phyloP scores from a whole-genome alignment of 176 grass and related monocot genomes.

The Oryza longistaminata region DNA sequence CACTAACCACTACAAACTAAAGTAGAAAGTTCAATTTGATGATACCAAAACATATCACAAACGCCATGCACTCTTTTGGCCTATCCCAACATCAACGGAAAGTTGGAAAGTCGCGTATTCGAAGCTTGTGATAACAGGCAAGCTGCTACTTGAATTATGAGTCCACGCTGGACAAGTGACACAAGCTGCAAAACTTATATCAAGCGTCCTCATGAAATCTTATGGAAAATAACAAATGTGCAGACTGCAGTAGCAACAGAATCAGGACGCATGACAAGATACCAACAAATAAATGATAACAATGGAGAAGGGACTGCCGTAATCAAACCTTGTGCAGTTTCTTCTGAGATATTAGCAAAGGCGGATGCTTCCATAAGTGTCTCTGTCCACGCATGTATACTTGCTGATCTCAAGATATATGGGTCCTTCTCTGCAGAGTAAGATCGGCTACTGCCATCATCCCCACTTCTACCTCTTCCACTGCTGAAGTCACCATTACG shows the following conservation, averaged over 20 bases:
- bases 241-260: not conserved
- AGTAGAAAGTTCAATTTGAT: not conserved
- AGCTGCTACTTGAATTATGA: not conserved
- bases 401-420: constrained; percentile 70
- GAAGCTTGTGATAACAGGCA: not conserved
- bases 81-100: not conserved
- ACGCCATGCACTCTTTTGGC: not conserved
- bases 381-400: constrained; percentile 85
- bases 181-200: not conserved
- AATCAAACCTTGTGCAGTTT: constrained; percentile 47
- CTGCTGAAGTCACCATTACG: constrained; percentile 41
- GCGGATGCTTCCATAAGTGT: constrained; percentile 90
- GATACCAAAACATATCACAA: not conserved
- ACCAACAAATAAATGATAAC: not conserved
- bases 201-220: not conserved
- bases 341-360: constrained; percentile 70
- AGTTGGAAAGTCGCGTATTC: not conserved
- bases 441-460: constrained; percentile 50
- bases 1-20: not conserved
- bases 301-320: not conserved
- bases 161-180: not conserved
- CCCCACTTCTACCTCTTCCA: constrained; percentile 43
- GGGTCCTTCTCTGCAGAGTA: constrained; percentile 64
- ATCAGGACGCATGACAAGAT: not conserved
- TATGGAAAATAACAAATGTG: not conserved